Evolutionary conservation across 2,329 filamentous ascomycete genomes (phyloP), one percentile per base, ranked within the genome.

Genomic region (Escovopsis sp.): DNA sequence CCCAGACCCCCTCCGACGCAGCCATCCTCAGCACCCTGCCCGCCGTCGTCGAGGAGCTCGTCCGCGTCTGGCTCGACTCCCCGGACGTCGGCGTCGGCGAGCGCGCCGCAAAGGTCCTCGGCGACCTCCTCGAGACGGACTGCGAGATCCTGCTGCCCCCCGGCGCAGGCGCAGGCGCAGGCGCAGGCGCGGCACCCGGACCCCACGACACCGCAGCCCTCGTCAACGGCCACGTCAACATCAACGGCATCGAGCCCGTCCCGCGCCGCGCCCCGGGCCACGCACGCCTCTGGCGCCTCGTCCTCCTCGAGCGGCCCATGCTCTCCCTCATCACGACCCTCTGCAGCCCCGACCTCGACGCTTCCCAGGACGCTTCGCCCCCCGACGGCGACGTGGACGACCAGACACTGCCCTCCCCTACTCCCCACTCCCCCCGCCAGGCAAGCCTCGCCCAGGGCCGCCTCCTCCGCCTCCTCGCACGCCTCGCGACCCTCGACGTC

Each of bases 51-150:
- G 59, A 64, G 9, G 61, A 61, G 10, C 62, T 77, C 33, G 38
- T 79, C 29, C 55, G 56, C 10, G 58, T 62, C 42, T 79, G 76
- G 75, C 60, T 79, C 2, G 61, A 63, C 20, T 63, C 65, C 6
- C 65, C 69, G 0, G 60, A 72, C 35, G 70, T 75, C 6, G 69
- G 68, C 40, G 72, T 78, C 2, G 74, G 70, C 10, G 70, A 76
- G 51, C 66, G 64, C 29, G 72, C 67, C 2, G 62, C 62, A 2
- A 63, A 58, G 39, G 65, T 71, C 2, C 53, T 80, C 3, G 67
- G 67, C 2, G 68, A 73, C 47, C 53, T 79, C 31, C 62, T 79
- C 4, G 68, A 75, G 39, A 60, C 68, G 7, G 75, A 79, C 54
- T 74, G 69, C 47, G 63, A 67, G 9, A 48, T 61, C 12, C 45